Conservation (phyloP, 2,329 filamentous ascomycete genomes). For the Apiospora phragmitis region DNA sequence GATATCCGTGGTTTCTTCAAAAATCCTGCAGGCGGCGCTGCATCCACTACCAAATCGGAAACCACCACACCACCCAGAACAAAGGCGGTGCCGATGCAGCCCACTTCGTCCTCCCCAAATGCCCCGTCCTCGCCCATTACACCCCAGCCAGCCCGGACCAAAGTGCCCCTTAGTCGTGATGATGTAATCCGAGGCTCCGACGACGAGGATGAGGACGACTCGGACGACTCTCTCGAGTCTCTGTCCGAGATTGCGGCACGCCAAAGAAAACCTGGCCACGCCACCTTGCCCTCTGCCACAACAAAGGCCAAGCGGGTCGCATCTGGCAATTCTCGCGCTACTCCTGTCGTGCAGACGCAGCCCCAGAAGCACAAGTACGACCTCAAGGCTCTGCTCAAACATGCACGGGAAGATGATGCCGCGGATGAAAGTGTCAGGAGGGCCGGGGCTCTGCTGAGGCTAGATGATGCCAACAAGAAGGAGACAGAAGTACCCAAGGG, state of each 20-base stretch:
- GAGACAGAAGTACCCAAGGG: conserved; percentile 13
- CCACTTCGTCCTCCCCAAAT: conserved; percentile 12
- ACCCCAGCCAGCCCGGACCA: conserved; percentile 26
- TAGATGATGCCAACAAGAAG: conserved; percentile 18
- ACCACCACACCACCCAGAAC: conserved; percentile 16
- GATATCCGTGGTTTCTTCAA: conserved; percentile 35
- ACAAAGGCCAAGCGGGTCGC: conserved; percentile 50
- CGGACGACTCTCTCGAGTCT: conserved; percentile 51
- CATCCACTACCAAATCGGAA: conserved; percentile 18
- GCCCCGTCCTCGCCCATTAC: conserved; percentile 29
- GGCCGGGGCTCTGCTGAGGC: conserved; percentile 38
- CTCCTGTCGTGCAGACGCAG: conserved; percentile 46
- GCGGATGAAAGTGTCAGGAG: conserved; percentile 55
- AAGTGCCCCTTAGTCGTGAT: conserved; percentile 43
- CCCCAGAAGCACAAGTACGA: conserved; percentile 61
- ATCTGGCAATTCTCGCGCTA: conserved; percentile 39
- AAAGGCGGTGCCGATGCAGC: conserved; percentile 7
- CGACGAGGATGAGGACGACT: conserved; percentile 57
- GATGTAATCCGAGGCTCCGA: conserved; percentile 70
- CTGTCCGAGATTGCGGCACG: conserved; percentile 40
- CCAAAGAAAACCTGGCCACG: conserved; percentile 16
- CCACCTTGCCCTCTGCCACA: conserved; percentile 32
- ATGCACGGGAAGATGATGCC: conserved; percentile 59
- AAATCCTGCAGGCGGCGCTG: conserved; percentile 16
- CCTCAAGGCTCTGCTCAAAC: conserved; percentile 60